phyloP scores from a whole-genome alignment of 2,329 filamentous ascomycete genomes.

The Fusarium irregulare region DNA sequence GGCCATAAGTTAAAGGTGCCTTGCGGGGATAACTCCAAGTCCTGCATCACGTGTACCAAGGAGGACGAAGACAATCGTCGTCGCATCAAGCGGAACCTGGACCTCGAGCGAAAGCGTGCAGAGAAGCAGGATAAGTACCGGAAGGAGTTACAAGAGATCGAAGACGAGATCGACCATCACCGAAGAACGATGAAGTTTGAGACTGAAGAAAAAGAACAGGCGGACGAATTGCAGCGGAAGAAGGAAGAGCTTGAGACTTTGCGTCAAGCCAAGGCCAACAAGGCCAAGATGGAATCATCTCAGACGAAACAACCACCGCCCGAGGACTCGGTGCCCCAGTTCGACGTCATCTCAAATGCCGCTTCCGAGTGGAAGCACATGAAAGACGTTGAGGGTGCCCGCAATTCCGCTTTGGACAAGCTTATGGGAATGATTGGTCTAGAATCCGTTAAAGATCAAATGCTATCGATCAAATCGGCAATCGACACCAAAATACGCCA shows the following conservation, averaged over 20 bases:
- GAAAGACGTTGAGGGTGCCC: conserved; percentile 64
- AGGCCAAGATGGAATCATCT: conserved; percentile 21
- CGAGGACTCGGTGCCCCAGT: not conserved
- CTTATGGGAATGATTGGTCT: conserved; percentile 79
- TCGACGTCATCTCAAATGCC: conserved; percentile 6
- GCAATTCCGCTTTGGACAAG: conserved; percentile 66
- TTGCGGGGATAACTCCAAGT: conserved; percentile 57
- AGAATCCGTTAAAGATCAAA: conserved; percentile 73
- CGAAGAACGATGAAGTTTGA: conserved; percentile 57
- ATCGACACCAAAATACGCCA: conserved; percentile 72
- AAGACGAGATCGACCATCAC: conserved; percentile 66
- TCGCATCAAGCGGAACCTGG: conserved; percentile 57
- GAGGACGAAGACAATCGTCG: conserved; percentile 61
- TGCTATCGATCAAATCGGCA: conserved; percentile 71
- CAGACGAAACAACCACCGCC: not conserved
- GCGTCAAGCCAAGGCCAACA: conserved; percentile 45
- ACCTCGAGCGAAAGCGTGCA: conserved; percentile 63
- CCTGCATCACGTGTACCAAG: conserved; percentile 63
- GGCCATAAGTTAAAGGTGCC: conserved; percentile 60
- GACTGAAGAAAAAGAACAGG: conserved; percentile 57
- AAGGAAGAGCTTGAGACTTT: conserved; percentile 58
- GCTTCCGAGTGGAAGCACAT: conserved; percentile 70
- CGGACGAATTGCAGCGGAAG: conserved; percentile 58
- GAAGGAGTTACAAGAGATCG: conserved; percentile 57
- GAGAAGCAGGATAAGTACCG: conserved; percentile 58